A percentile compares a stretch with the other conserved stretches of the same genome.
Evolutionary conservation across 768 basidiomycete species (phyloP).

Genomic region (Pisolithus tinctorius): DNA sequence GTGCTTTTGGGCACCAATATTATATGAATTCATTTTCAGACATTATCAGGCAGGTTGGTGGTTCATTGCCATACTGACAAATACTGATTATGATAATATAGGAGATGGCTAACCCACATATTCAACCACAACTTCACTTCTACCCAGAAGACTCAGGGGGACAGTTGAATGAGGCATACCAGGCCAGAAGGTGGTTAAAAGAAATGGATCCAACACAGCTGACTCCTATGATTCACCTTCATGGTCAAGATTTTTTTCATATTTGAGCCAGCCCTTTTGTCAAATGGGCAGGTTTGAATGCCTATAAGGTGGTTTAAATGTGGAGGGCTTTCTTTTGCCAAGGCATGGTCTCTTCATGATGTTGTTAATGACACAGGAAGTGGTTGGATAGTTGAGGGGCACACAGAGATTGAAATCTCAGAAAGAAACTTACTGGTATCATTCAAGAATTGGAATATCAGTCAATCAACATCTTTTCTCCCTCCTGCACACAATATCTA

Average conservation of each 20-base stretch:
- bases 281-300: slow-evolving; percentile 10
- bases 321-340: slow-evolving; percentile 7
- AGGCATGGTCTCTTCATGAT: slow-evolving; percentile 12
- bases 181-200: slow-evolving; percentile 22
- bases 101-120: slow-evolving; percentile 34
- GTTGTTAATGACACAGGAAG: neutral
- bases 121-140: slow-evolving; percentile 24
- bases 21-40: slow-evolving; percentile 25
- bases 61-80: neutral
- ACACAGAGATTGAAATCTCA: slow-evolving; percentile 4
- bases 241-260: slow-evolving; percentile 22
- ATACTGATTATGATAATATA: slow-evolving; percentile 4
- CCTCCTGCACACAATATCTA: slow-evolving; percentile 8
- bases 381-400: slow-evolving; percentile 16
- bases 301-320: slow-evolving; percentile 22
- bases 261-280: slow-evolving; percentile 16
- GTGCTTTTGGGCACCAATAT: slow-evolving; percentile 27
- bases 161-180: slow-evolving; percentile 16
- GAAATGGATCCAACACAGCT: slow-evolving; percentile 15
- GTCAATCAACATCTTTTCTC: neutral
- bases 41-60: slow-evolving; percentile 28
- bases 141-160: slow-evolving; percentile 29
- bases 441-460: slow-evolving; percentile 6
- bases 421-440: slow-evolving; percentile 3
- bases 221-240: slow-evolving; percentile 25